phyloP scores from a whole-genome alignment of 177 flowering plant genomes.

The Vitis hybrid region DNA sequence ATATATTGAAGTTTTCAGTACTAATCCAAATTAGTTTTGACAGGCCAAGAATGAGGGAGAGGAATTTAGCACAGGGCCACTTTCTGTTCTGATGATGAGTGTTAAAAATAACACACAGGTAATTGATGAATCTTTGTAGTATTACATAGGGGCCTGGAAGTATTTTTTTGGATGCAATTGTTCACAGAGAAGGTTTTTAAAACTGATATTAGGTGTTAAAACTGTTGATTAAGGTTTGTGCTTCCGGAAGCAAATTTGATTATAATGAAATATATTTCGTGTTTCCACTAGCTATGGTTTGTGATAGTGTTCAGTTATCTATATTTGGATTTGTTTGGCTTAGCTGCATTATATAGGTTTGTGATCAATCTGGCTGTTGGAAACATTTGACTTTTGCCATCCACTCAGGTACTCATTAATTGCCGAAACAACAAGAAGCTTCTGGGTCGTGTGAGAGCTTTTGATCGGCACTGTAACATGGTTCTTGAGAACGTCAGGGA shows the following conservation, averaged over 20 bases:
- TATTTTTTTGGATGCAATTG: neutral
- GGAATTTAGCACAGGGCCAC: constrained; percentile 94
- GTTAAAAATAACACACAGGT: constrained; percentile 98
- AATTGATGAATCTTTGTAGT: neutral
- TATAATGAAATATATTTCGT: neutral
- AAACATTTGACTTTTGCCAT: constrained; percentile 1
- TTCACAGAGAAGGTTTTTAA: neutral
- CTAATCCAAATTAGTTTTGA: constrained; percentile 8
- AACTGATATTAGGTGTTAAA: neutral
- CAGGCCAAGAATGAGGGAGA: constrained; percentile 87
- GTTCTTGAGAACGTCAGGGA: constrained; percentile 93
- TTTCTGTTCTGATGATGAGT: constrained; percentile 95
- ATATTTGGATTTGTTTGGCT: neutral
- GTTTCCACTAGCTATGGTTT: neutral
- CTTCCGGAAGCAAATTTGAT: neutral
- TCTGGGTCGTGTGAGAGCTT: constrained; percentile 89
- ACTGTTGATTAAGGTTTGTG: neutral
- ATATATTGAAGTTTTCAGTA: neutral
- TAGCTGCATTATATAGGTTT: neutral
- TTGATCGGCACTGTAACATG: constrained; percentile 97
- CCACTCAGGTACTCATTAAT: constrained; percentile 73
- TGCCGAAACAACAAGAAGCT: constrained; percentile 89
- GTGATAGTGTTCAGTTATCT: neutral
- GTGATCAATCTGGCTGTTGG: neutral
- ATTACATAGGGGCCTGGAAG: no score